Percentiles rank a stretch among this genome's conserved stretches.
phyloP scores from a whole-genome alignment of 768 basidiomycete species.

The Tephrocybe sp. region DNA sequence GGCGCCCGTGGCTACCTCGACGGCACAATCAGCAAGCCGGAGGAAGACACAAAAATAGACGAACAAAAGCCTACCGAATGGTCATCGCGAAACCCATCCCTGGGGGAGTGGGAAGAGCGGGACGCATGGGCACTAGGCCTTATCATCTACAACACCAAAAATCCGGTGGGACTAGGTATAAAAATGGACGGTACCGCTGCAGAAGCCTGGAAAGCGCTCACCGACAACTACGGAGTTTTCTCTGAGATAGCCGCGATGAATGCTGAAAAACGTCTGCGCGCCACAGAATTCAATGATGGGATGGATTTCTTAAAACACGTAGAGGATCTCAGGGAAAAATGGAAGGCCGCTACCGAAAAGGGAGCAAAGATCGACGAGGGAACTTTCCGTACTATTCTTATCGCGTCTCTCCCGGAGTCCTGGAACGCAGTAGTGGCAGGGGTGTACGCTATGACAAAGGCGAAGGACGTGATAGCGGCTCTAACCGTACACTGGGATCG shows the following conservation, averaged over 20 bases:
- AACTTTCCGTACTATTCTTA: slow-evolving; percentile 16
- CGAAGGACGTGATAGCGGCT: slow-evolving; percentile 2
- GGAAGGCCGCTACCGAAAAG: slow-evolving; percentile 13
- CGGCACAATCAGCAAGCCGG: slow-evolving; percentile 16
- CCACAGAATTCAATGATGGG: slow-evolving; percentile 7
- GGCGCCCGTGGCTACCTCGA: slow-evolving; percentile 22
- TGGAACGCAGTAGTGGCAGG: slow-evolving; percentile 16
- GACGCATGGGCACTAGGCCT: slow-evolving; percentile 18
- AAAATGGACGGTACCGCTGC: slow-evolving; percentile 20
- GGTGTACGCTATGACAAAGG: slow-evolving; percentile 2
- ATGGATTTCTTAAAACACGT: slow-evolving; percentile 16
- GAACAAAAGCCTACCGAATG: slow-evolving; percentile 12
- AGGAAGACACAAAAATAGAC: too few species aligned
- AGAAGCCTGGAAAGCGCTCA: slow-evolving; percentile 21
- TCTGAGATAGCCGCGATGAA: slow-evolving; percentile 11
- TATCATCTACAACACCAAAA: slow-evolving; percentile 22
- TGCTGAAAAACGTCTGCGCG: slow-evolving; percentile 7
- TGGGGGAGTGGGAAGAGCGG: slow-evolving; percentile 19
- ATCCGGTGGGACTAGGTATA: slow-evolving; percentile 22
- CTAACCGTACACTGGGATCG: slow-evolving; percentile 3
- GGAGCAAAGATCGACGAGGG: slow-evolving; percentile 18
- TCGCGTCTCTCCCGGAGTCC: slow-evolving; percentile 14
- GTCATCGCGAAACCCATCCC: slow-evolving; percentile 12
- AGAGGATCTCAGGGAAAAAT: slow-evolving; percentile 14
- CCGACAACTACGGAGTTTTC: slow-evolving; percentile 9